Percentiles rank a stretch among this genome's conserved stretches.
Conservation (phyloP, 2,329 filamentous ascomycete genomes). For the Eurotiales sp. region DNA sequence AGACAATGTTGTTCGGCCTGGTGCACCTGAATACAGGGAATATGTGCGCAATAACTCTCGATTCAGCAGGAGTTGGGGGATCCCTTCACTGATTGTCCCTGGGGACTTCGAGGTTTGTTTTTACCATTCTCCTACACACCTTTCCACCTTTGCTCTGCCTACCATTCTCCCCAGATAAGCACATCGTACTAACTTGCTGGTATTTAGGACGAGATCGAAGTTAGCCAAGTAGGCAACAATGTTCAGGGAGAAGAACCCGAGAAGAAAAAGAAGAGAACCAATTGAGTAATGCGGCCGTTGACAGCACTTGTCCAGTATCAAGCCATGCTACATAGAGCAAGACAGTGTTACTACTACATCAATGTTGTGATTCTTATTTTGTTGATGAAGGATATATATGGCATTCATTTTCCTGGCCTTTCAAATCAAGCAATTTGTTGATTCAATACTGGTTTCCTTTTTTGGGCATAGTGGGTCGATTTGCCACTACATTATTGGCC, state of each 20-base stretch:
- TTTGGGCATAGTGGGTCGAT: not conserved
- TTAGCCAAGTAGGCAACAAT: not conserved
- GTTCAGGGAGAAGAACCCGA: not conserved
- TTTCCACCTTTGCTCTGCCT: not conserved
- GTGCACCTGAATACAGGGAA: slow-evolving; percentile 39
- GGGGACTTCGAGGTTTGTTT: slow-evolving; percentile 2
- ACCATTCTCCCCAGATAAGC: no score
- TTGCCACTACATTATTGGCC: not conserved
- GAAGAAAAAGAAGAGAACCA: not conserved
- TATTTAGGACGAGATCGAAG: not conserved
- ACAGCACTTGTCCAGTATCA: not conserved
- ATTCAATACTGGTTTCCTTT: not conserved
- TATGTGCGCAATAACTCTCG: slow-evolving; percentile 27
- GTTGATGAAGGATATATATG: not conserved
- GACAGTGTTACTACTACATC: no score
- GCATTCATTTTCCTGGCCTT: not conserved
- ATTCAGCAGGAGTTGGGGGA: slow-evolving; percentile 4
- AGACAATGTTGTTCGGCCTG: slow-evolving; percentile 39
- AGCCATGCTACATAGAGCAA: not conserved
- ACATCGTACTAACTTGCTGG: not conserved
- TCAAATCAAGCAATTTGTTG: not conserved
- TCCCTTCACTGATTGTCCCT: slow-evolving; percentile 1
- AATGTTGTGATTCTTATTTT: not conserved
- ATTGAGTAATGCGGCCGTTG: not conserved
- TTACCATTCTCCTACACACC: not conserved